Base-by-base conservation (phyloP, 768 basidiomycete genomes). In the Tulasnella calospora region DNA sequence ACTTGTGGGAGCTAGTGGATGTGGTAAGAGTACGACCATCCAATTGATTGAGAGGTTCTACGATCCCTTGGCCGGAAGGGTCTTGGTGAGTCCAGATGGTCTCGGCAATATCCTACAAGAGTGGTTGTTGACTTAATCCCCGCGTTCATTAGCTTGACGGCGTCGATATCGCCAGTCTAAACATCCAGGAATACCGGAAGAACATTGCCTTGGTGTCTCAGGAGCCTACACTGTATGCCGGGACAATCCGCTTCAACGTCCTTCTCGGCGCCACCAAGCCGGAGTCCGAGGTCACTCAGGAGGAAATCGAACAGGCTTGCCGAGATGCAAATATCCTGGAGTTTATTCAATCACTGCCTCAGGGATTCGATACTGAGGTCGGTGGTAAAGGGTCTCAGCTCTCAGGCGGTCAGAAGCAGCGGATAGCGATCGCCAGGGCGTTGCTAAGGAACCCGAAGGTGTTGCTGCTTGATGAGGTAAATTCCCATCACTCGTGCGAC, bases 181-280 rank as follows among this genome's bases (percentile, higher is more conserved):
- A 95, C 81, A 86, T 95, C 67, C 90, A 93, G 81, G 92, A 93
- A 76, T 98, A 96, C 87, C 90, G 96, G 78, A 92, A 94, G 83
- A 88, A 95, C 72, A 89, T 98, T 46, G 92, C 95, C 0, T 86
- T 98, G 35, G 96, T 98, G 35, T 97, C 95, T 71, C 96, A 98
- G 83, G 94, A 94, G 81, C 93, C 93, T 40, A 94, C 92, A 0
- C 86, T 98, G 7, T 98, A 98, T 83, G 91, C 94, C 21, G 94
- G 95, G 40, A 93, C 93, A 0, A 87, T 98, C 79, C 92, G 92
- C 40, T 96, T 97, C 86, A 98, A 98, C 84, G 90, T 96, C 83
- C 84, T 95, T 8, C 91, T 98, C 55, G 96, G 96, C 17, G 92
- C 94, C 46, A 89, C 87, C 80, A 94, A 93, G 82, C 92, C 92